Evolutionary conservation across 1,284 basidiomycete genomes (phyloP), one percentile per base, ranked within the genome.

Genomic region (Naganishia sp.): DNA sequence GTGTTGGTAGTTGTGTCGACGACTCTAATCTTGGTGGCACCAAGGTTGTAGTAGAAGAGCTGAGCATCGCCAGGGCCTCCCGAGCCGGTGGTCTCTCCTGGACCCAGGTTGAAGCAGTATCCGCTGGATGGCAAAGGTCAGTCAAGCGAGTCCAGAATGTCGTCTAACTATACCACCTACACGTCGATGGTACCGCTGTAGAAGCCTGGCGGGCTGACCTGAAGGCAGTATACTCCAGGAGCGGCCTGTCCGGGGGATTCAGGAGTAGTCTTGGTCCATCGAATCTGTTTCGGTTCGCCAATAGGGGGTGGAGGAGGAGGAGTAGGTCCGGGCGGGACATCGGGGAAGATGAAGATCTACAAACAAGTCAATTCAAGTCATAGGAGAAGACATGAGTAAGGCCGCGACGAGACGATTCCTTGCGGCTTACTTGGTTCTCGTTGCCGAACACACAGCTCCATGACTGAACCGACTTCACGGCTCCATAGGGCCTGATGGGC

Each of bases 351-450:
- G 42, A 57, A 57, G 55, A 57, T 46, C 55, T 57, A 28, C 17
- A 11, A 46, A 13, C n/a, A 43, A 41, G 11, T 21, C 23, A 43
- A 1, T 23, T 6, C 4, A 9, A 42, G n/a, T n/a, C n/a, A n/a
- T n/a, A n/a, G n/a, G n/a, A n/a, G n/a, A n/a, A n/a, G n/a, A n/a
- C n/a, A n/a, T n/a, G n/a, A n/a, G n/a, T n/a, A n/a, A n/a, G n/a
- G n/a, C n/a, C n/a, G n/a, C n/a, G n/a, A n/a, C n/a, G n/a, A n/a
- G n/a, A n/a, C n/a, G n/a, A n/a, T n/a, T n/a, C n/a, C n/a, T n/a
- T n/a, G n/a, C n/a, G n/a, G n/a, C n/a, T n/a, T n/a, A 65, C 63
- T 56, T 66, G 65, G 50, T 66, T 53, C 28, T 39, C 21, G 46
- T 58, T 52, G n/a, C 46, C 47, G 18, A 13, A 47, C n/a, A n/a